These are phyloP conservation scores for Echria macrotheca DNA, from an alignment of 495 filamentous ascomycete genomes.

Conservation along the genomic window DNA sequence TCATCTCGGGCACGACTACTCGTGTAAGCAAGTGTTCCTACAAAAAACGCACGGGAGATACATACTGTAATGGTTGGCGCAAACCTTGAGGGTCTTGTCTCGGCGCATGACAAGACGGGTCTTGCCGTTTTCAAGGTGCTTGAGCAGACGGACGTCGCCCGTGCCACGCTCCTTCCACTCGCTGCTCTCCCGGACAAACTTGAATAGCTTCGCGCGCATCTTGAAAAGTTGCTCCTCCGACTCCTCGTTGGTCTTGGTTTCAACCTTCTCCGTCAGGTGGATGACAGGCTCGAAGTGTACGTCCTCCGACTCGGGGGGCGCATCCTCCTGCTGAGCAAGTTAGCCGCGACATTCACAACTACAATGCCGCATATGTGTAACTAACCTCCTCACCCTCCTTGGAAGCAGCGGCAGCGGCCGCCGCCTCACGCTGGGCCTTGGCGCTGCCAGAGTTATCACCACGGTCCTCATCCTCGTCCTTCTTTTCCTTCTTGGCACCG, in stretches of 20 bases:
- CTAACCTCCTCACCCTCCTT: slow-evolving; percentile 40
- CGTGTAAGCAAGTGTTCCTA: neutral
- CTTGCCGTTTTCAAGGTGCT: slow-evolving; percentile 98
- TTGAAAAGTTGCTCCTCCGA: slow-evolving; percentile 95
- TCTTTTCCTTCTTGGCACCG: slow-evolving; percentile 78
- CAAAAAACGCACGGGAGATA: slow-evolving; percentile 1
- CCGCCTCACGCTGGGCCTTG: slow-evolving; percentile 72
- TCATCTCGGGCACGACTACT: slow-evolving; percentile 96
- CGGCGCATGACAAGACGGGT: slow-evolving; percentile 96
- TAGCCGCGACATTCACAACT: slow-evolving; percentile 9
- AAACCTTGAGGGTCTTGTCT: slow-evolving; percentile 99
- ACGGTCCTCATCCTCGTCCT: slow-evolving; percentile 64
- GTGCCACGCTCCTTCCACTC: slow-evolving; percentile 99
- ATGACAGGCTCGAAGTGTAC: slow-evolving; percentile 97
- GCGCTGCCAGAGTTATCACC: slow-evolving; percentile 80
- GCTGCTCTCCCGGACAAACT: slow-evolving; percentile 80
- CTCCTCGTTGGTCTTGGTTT: slow-evolving; percentile 98
- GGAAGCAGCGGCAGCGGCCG: slow-evolving; percentile 43
- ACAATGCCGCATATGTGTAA: neutral
- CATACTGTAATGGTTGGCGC: slow-evolving; percentile 99
- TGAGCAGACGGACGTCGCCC: slow-evolving; percentile 90
- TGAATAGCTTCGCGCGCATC: slow-evolving; percentile 99
- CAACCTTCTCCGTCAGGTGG: slow-evolving; percentile 89
- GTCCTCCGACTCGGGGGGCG: slow-evolving; percentile 76
- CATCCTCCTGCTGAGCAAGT: slow-evolving; percentile 45